phyloP scores from a whole-genome alignment of 225 moss, liverwort and hornwort species.

The Neckera pumila region DNA sequence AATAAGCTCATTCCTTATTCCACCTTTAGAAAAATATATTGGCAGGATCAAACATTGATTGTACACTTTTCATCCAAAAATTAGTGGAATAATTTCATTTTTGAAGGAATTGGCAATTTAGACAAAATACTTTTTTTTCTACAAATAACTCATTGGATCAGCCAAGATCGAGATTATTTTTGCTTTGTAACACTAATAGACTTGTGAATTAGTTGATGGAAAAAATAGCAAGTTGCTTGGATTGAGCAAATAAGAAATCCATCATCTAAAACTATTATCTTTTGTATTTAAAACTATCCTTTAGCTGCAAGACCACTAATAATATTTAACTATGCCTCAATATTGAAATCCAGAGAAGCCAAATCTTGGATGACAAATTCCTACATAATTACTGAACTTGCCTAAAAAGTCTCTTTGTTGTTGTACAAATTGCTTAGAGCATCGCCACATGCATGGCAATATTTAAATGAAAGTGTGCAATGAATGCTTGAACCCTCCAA shows the following conservation, averaged over 20 bases:
- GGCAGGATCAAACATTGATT: too few relatives aligned
- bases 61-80: too few relatives aligned
- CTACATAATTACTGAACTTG: not conserved
- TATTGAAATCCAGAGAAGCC: not conserved
- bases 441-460: not conserved
- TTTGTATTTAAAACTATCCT: not conserved
- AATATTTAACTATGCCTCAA: not conserved
- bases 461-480: not conserved
- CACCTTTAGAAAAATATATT: too few relatives aligned
- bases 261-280: not conserved
- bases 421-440: not conserved
- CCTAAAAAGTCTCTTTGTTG: not conserved
- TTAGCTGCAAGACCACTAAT: not conserved
- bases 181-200: not conserved
- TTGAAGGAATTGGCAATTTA: not conserved
- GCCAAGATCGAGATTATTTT: not conserved
- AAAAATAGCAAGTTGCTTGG: not conserved
- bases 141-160: not conserved
- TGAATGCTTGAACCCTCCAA: not conserved
- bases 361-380: not conserved
- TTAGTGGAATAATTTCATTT: too few relatives aligned
- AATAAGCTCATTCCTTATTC: too few relatives aligned
- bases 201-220: not conserved
- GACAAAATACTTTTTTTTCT: not conserved
- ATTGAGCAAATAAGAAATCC: not conserved